Conservation (phyloP, 495 filamentous ascomycete species). For the Hypoxylon subgilvum region DNA sequence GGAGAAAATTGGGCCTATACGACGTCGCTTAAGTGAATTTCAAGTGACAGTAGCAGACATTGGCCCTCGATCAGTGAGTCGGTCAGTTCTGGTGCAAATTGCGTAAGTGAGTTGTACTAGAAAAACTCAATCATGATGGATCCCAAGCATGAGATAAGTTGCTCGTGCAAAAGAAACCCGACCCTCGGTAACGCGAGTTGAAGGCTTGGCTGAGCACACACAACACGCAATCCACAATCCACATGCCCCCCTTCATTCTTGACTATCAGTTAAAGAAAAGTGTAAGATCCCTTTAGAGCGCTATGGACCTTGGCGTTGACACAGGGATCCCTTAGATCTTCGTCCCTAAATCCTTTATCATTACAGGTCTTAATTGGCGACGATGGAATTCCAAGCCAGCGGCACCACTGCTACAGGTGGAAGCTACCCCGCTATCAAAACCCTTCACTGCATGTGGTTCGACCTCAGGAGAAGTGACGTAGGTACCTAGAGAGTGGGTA, state of each 20-base stretch:
- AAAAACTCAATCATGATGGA: conserved; percentile 5
- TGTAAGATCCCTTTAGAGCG: conserved; percentile 13
- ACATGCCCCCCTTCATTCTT: conserved; percentile 1
- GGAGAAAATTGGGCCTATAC: not conserved
- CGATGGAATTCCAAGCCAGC: conserved; percentile 9
- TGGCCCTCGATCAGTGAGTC: not conserved
- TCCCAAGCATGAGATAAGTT: conserved; percentile 7
- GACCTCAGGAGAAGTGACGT: conserved; percentile 14
- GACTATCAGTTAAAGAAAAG: not conserved
- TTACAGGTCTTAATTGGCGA: conserved; percentile 20
- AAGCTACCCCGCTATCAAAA: conserved; percentile 19
- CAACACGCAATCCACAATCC: conserved; percentile 7
- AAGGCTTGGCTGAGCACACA: conserved; percentile 24
- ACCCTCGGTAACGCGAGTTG: conserved; percentile 3
- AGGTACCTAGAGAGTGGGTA: not conserved
- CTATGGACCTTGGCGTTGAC: conserved; percentile 26
- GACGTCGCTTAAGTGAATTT: not conserved
- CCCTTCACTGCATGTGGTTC: not conserved
- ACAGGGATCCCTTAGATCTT: conserved; percentile 6
- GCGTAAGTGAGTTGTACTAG: conserved; percentile 1
- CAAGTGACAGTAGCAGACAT: not conserved
- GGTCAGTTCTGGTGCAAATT: not conserved
- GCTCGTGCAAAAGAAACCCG: conserved; percentile 8
- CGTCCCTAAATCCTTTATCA: conserved; percentile 4
- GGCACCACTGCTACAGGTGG: conserved; percentile 9